Evolutionary conservation across 345 rosid genomes (phyloP).

Genomic region (Crucihimalaya himalaica): DNA sequence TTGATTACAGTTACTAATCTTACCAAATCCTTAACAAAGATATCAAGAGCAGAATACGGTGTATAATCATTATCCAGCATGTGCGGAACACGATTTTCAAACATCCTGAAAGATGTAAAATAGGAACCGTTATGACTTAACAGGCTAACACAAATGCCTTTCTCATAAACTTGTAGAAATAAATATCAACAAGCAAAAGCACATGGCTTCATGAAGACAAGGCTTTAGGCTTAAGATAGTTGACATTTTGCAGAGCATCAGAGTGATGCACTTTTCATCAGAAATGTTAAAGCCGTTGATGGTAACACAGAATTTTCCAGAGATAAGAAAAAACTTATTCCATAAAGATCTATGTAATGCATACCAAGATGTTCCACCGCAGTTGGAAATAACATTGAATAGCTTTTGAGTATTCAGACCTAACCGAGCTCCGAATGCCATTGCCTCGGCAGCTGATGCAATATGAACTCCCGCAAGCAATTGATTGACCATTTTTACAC

Average conservation of each 20-base stretch:
- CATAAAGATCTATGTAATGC: constrained; percentile 25
- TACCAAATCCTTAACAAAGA: constrained; percentile 97
- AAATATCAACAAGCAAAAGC: constrained; percentile 7
- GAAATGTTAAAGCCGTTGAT: constrained; percentile 15
- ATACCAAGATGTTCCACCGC: constrained; percentile 90
- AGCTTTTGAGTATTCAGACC: constrained; percentile 80
- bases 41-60: constrained; percentile 93
- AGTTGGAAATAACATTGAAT: constrained; percentile 59
- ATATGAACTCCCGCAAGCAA: constrained; percentile 98
- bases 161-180: constrained; percentile 12
- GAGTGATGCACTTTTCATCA: constrained; percentile 22
- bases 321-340: constrained; percentile 3
- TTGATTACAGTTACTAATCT: constrained; percentile 31
- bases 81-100: constrained; percentile 96
- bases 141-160: constrained; percentile 10
- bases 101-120: constrained; percentile 71
- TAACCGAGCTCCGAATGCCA: constrained; percentile 93
- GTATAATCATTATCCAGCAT: constrained; percentile 93
- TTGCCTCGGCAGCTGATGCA: constrained; percentile 95
- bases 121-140: constrained; percentile 20
- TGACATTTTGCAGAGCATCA: constrained; percentile 10
- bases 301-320: constrained; percentile 9
- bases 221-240: not conserved
- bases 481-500: constrained; percentile 92
- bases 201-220: not conserved